Base-by-base conservation (phyloP, 257 asterid species). In the Sherardia arvensis region DNA sequence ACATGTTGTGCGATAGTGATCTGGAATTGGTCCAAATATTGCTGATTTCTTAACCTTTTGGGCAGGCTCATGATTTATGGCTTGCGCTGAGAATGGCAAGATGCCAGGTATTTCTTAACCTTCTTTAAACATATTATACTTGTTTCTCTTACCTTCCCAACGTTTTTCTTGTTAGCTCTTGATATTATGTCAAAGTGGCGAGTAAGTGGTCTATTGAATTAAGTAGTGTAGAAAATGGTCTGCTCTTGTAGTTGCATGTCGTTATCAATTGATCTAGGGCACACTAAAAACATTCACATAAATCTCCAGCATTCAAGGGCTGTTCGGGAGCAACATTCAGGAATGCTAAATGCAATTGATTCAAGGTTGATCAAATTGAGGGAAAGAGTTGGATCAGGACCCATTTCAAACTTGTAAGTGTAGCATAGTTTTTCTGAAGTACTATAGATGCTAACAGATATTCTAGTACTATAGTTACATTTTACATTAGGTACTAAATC, bases 321-420 rank as follows among this genome's bases (percentile, higher is more conserved):
- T 61, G 76, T 69, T 29, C 64, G 71, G 71, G 88, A 80, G 59
- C 81, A 80, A 74, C 71, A 71, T 55, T 56, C 79, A 73, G 71
- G 86, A 78, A 64, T 88, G 92, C 94, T 91, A 86, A 80, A n/a
- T n/a, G n/a, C n/a, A n/a, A 79, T 88, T 30, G 92, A 88, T 71
- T 76, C 86, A 84, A 83, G 87, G 74, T 75, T 75, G 65, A 77
- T 92, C 87, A 83, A 83, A 78, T 78, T 84, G 1, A 95, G 93
- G 74, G 93, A 87, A 69, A 86, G 76, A 82, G 80, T 89, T 11
- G 95, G 92, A 70, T 87, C 87, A 59, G 98, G 98, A 61, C 86
- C 97, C 76, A 86, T 89, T 70, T 94, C 91, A 68, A 87, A 85
- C 67, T 73, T 88, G 98, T 92, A 72, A 77, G 97, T 89, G 69